phyloP scores from a whole-genome alignment of 164 flowering plant species.

The Stephania yunnanensis region DNA sequence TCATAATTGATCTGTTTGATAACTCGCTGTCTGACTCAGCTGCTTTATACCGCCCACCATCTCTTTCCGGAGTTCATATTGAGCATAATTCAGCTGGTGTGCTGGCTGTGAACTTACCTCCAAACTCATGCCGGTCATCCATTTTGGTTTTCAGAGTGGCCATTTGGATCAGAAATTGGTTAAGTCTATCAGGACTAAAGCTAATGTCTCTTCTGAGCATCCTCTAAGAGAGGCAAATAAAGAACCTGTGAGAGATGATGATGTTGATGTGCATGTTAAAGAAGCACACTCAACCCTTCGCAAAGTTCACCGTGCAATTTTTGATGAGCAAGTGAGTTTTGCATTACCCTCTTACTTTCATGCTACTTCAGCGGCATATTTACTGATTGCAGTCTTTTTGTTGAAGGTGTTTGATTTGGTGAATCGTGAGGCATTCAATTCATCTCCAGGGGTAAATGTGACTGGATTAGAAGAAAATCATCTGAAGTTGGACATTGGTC shows the following conservation, averaged over 20 bases:
- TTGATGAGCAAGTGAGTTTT: conserved; percentile 66
- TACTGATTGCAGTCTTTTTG: conserved; percentile 8
- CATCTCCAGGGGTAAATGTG: conserved; percentile 58
- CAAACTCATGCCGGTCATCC: conserved; percentile 61
- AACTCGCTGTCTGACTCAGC: conserved; percentile 48
- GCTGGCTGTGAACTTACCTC: conserved; percentile 70
- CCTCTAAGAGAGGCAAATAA: conserved; percentile 29
- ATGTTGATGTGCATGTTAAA: conserved; percentile 42
- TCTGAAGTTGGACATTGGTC: conserved; percentile 59
- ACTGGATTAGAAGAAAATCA: conserved; percentile 79
- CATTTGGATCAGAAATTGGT: conserved; percentile 21
- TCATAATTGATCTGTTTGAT: conserved; percentile 80
- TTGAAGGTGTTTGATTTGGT: conserved; percentile 88
- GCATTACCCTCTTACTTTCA: neutral
- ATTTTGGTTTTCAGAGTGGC: conserved; percentile 57
- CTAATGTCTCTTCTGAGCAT: conserved; percentile 16
- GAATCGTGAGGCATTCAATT: conserved; percentile 75
- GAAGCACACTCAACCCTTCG: conserved; percentile 62
- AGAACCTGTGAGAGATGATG: conserved; percentile 40
- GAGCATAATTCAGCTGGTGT: conserved; percentile 88
- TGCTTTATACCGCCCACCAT: conserved; percentile 45
- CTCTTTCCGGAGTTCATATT: conserved; percentile 58
- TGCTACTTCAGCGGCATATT: neutral
- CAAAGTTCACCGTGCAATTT: conserved; percentile 73
- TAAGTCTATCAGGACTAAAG: conserved; percentile 19